Evolutionary conservation across 2,329 filamentous ascomycete genomes (phyloP), one percentile per base, ranked within the genome.

Genomic region (Macroventuria anomochaeta): DNA sequence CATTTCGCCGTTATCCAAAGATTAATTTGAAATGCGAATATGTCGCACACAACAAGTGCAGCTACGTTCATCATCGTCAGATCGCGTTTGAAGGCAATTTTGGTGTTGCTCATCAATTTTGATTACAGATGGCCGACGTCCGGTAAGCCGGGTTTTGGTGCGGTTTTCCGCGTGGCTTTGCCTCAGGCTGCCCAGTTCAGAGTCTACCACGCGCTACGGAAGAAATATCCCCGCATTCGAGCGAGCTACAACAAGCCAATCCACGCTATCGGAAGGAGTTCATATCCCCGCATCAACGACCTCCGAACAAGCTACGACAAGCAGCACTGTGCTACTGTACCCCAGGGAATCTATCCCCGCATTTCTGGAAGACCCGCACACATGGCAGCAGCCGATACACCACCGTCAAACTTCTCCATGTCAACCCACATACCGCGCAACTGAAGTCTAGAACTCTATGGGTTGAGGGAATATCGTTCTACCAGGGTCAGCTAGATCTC

Each of bases 161-260:
- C 6, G 7, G 18, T 48, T 48, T 40, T 34, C 44, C 36, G 44
- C n/a, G 20, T 26, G 44, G 36, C 36, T 32, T 25, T 28, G 18
- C 28, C 21, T 29, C 29, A 25, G 20, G 18, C 18, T 21, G 15
- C 12, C 18, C 8, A 11, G n/a, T 3, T n/a, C 12, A 38, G n/a
- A 11, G 13, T n/a, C n/a, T n/a, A n/a, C n/a, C n/a, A n/a, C n/a
- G 18, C 15, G 10, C 6, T 36, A 23, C 42, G 34, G 34, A 34
- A 25, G 25, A 38, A 7, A 38, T 39, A 12, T 46, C 13, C 43
- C 43, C 33, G 33, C 34, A 21, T 25, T 15, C 3, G 15, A 12
- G 5, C 17, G 15, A 4, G n/a, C 26, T 39, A 25, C 11, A 21
- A 7, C 13, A 32, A 39, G 43, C 43, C 39, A 39, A 12, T 21